Evolutionary conservation across 306 rosid genomes (phyloP), one percentile per base, ranked within the genome.

Genomic region (Quercus glauca): DNA sequence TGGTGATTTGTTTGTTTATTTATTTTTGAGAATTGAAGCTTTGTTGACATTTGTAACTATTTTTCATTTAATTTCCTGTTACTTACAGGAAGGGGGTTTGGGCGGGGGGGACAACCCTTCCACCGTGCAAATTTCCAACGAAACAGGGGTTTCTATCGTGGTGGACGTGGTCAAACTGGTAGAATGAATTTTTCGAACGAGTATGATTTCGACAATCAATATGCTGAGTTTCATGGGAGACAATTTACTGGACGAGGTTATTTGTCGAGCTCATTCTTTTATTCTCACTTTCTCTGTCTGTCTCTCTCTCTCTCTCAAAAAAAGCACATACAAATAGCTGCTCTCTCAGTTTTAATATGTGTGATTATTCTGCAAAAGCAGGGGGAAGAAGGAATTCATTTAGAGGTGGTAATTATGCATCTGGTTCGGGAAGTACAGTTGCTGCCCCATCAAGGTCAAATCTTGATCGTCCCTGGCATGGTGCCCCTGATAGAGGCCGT

Each of bases 81-180:
- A 31, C 31, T 65, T 76, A 52, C 73, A 93, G 97, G 88, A 61
- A 83, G 87, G 78, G 94, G 90, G 65, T 81, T 81, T 84, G 89
- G 83, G 65, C 88, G 85, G 15, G 90, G 89, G 59, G 84, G 90
- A 41, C 88, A 82, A 17, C 53, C 86, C 29, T 75, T 68, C 75
- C 71, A 69, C 77, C 65, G 76, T 70, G 83, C 87, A 78, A 87
- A 83, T 71, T 89, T 87, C 74, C 89, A 73, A 56, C 83, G 76
- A 80, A 83, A 60, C 59, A 79, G 90, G 83, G 83, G 73, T 78
- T 82, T 84, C 76, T 76, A 84, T 83, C 90, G 23, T 26, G 88
- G 83, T 75, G 88, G 85, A 59, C 86, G 25, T 71, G 82, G 88
- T 75, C 93, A 85, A 79, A 75, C 81, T 71, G 88, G 91, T 70